Evolutionary conservation across 495 filamentous ascomycete genomes (phyloP), one percentile per base, ranked within the genome.

Genomic region (Annulohypoxylon moriforme): DNA sequence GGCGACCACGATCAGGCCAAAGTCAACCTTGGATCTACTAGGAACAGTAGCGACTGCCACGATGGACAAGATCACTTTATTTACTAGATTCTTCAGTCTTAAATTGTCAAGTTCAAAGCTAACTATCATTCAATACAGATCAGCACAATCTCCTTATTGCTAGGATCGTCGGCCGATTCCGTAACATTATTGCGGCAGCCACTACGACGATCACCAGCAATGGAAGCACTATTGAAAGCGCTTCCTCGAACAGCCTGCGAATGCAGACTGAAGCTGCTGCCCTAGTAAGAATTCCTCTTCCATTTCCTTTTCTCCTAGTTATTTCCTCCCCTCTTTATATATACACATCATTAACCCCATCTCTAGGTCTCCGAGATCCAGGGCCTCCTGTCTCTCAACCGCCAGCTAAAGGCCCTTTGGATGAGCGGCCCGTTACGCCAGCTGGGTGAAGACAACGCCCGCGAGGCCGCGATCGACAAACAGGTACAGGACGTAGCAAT

Each of bases 371-470:
- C 71, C n/a, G 69, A 82, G 73, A 60, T 80, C 57, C 68, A 81
- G 60, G 79, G 81, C 47, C 76, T 85, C 0, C 74, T 84, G 4
- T 42, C 72, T 3, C 68, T 85, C 1, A 85, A 74, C 34, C 78
- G 82, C 47, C 76, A 79, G 62, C 74, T 85, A 29, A 79, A 82
- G 59, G 76, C 79, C 22, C 76, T 85, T 1, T 85, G 82, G 82
- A 76, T 84, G 31, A 67, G 78, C 25, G 82, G 82, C 3, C 77
- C 81, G 0, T 75, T 84, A 8, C 76, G 71, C 49, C 73, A 74
- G 55, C 76, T 78, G 0, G 79, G 78, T 20, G 77, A 80, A 20
- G 77, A 76, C 53, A 71, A 66, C 4, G 73, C 70, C 36, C 76
- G 72, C 22, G 77, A 80, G 64, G 55, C 69, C 50, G 67, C 47